phyloP scores from a whole-genome alignment of 2,329 filamentous ascomycete species.

The Neopestalotiopsis sp. region DNA sequence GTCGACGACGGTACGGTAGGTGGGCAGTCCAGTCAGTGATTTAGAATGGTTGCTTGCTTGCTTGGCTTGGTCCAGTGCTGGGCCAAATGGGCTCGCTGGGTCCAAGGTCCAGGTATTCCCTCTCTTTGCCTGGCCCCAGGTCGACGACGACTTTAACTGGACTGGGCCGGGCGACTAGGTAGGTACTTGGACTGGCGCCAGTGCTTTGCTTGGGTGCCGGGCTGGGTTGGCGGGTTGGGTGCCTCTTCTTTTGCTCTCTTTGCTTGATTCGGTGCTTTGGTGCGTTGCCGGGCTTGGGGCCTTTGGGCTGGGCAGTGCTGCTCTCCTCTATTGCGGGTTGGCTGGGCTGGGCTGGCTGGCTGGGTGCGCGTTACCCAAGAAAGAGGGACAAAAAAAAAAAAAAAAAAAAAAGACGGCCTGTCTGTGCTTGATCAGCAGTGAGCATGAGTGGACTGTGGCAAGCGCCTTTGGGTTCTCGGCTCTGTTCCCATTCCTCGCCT shows the following conservation, averaged over 20 bases:
- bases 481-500: neutral
- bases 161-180: neutral
- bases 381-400: too few relatives aligned
- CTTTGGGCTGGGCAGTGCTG: too few relatives aligned
- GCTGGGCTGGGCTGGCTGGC: neutral
- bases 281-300: too few relatives aligned
- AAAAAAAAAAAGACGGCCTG: neutral
- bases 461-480: neutral
- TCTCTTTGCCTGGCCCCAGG: too few relatives aligned
- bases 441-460: neutral
- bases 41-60: neutral
- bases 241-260: neutral
- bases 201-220: neutral
- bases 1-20: neutral
- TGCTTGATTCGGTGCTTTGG: too few relatives aligned
- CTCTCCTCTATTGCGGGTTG: too few relatives aligned
- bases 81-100: too few relatives aligned
- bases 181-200: neutral
- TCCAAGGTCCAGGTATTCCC: too few relatives aligned
- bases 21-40: neutral
- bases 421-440: neutral
- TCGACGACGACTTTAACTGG: neutral
- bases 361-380: neutral
- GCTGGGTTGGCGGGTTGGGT: neutral
- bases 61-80: neutral